Evolutionary conservation across 2,329 filamentous ascomycete species (phyloP), one percentile per base, ranked within the genome.

Genomic region (Ceratocystis colombiana): DNA sequence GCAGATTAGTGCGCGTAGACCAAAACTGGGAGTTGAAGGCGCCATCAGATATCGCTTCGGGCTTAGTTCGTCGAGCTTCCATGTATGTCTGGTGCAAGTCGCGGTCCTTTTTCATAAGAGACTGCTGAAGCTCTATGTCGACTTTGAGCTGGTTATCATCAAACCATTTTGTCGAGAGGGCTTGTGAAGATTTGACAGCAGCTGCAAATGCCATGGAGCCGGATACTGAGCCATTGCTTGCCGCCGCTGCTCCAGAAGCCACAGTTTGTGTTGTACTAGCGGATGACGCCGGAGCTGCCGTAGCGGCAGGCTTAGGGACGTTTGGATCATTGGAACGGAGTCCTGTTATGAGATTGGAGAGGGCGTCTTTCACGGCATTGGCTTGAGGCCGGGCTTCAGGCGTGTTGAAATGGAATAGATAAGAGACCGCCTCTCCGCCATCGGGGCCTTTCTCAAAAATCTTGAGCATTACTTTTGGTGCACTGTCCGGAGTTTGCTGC

Each of bases 1-100:
- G 81, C 41, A 96, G 79, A 73, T 90, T 90, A 61, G 92, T 83
- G 59, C 95, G 83, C 1, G 90, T 90, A 1, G 90, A 90, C 94
- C 94, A 99, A 77, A 99, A 99, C 74, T 96, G 93, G 1, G 85
- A 80, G 70, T 93, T 91, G 75, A 97, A 96, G 57, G 91, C 87
- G 1, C 84, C 83, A 33, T 88, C 85, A 0, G 88, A 87, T 68
- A 97, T 87, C 1, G 88, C 86, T 6, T 93, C 88, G 0, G 93
- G 91, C 72, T 96, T 96, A 7, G 89, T 88, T 64, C 84, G 81
- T 62, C 91, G 79, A 0, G 90, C 88, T 72, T 96, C 90, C 77
- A 90, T 87, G 74, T 96, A 96, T 55, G 92, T 94, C 73, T 89
- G 85, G 71, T 88, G 84, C 50, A 99, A 80, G 10, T 80, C 80